phyloP scores from a whole-genome alignment of 1,284 basidiomycete species.

The Cryptococcus deneoformans region DNA sequence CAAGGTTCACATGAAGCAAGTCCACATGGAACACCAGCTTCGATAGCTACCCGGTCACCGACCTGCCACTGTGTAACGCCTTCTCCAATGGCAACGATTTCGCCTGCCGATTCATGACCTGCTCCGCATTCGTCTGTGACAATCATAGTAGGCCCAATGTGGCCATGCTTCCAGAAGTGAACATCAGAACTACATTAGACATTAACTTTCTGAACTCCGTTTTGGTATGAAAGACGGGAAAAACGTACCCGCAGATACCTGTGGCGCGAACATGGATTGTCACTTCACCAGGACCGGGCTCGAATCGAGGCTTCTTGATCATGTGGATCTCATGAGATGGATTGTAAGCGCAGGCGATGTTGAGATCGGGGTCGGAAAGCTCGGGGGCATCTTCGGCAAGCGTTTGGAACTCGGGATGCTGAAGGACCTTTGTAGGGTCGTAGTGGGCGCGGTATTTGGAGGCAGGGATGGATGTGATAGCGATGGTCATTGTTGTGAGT shows the following conservation, averaged over 20 bases:
- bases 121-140: constrained; percentile 50
- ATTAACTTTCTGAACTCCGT: background rate
- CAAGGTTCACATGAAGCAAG: constrained; percentile 53
- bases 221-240: background rate
- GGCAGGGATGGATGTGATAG: constrained; percentile 1
- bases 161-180: constrained; percentile 56
- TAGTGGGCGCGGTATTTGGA: constrained; percentile 34
- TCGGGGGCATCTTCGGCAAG: constrained; percentile 28
- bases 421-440: constrained; percentile 40
- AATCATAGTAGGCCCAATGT: constrained; percentile 48
- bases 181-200: constrained; percentile 50
- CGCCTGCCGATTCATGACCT: constrained; percentile 52
- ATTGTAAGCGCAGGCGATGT: constrained; percentile 50
- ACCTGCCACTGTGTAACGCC: constrained; percentile 47
- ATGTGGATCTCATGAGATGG: constrained; percentile 48
- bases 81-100: constrained; percentile 51
- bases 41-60: constrained; percentile 54
- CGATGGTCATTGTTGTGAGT: constrained; percentile 6
- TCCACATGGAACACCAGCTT: constrained; percentile 55
- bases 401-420: constrained; percentile 40
- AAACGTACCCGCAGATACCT: constrained; percentile 52
- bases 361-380: constrained; percentile 24
- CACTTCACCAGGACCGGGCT: constrained; percentile 47
- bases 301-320: constrained; percentile 46
- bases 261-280: constrained; percentile 51